Evolutionary conservation across 2,329 filamentous ascomycete species (phyloP).

Genomic region (Scedosporium dehoogii): DNA sequence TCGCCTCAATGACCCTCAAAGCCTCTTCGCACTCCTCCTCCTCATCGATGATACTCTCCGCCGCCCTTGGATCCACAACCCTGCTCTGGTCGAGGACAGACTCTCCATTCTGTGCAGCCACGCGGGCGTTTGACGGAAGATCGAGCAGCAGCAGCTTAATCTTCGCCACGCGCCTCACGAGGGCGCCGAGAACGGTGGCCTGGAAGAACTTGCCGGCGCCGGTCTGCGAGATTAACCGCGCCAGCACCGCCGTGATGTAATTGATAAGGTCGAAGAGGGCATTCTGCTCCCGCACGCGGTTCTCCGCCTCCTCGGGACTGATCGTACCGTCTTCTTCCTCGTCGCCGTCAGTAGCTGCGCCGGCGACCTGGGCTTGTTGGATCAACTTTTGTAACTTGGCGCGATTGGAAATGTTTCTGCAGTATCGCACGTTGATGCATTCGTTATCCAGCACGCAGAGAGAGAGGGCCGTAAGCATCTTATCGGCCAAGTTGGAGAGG

Average conservation of each 20-base stretch:
- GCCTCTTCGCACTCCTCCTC: slow-evolving; percentile 7
- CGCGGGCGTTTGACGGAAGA: not conserved
- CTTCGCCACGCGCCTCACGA: slow-evolving; percentile 7
- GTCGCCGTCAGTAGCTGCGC: not conserved
- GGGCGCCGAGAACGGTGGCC: slow-evolving; percentile 6
- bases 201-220: slow-evolving; percentile 9
- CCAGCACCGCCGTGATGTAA: slow-evolving; percentile 11
- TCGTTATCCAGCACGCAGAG: slow-evolving; percentile 6
- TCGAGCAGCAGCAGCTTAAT: slow-evolving; percentile 8
- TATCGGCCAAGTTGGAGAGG: not conserved
- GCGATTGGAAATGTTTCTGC: not conserved
- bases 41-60: not conserved
- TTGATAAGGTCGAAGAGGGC: slow-evolving; percentile 8
- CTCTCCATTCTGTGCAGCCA: not conserved
- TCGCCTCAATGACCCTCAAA: slow-evolving; percentile 2
- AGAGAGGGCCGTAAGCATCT: not conserved
- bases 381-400: not conserved
- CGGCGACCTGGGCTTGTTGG: not conserved
- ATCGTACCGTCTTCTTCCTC: not conserved
- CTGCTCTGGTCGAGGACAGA: not conserved
- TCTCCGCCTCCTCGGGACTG: not conserved
- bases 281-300: not conserved
- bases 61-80: not conserved
- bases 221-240: slow-evolving; percentile 8
- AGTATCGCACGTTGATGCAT: slow-evolving; percentile 2